Percentiles rank a stretch among this genome's conserved stretches.
Conservation (phyloP, 1,284 basidiomycete species). For the Microstroma glucosiphilum region DNA sequence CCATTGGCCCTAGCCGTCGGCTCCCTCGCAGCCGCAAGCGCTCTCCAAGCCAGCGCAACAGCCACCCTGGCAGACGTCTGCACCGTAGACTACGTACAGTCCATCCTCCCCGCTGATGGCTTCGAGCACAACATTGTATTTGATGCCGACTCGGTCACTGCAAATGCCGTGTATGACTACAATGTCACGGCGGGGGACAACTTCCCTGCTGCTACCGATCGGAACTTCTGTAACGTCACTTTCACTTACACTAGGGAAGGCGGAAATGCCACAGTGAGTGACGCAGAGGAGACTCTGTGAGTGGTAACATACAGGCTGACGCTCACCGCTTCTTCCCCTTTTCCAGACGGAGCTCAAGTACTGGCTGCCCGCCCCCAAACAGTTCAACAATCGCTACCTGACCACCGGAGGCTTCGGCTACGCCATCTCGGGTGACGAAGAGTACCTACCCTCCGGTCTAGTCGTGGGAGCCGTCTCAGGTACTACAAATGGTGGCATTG, state of each 20-base stretch:
- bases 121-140: not conserved
- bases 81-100: not conserved
- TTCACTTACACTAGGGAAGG: slow-evolving; percentile 1
- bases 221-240: slow-evolving; percentile 3
- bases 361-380: not conserved
- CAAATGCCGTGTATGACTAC: not conserved
- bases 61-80: slow-evolving; percentile 4
- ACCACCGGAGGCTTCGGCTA: slow-evolving; percentile 3
- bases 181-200: not conserved
- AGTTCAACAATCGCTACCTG: slow-evolving; percentile 4
- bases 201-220: slow-evolving; percentile 4
- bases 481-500: slow-evolving; percentile 4
- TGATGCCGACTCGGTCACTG: slow-evolving; percentile 7
- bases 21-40: too few species aligned
- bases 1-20: too few species aligned
- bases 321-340: too few species aligned
- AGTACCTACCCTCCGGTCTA: not conserved
- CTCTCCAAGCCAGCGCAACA: too few species aligned
- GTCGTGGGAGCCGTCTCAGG: slow-evolving; percentile 1
- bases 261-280: too few species aligned
- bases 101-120: not conserved
- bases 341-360: slow-evolving; percentile 6
- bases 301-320: too few species aligned
- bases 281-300: too few species aligned
- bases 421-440: not conserved